Evolutionary conservation across 2,329 filamentous ascomycete species (phyloP).

Genomic region (Xylaria sp.): DNA sequence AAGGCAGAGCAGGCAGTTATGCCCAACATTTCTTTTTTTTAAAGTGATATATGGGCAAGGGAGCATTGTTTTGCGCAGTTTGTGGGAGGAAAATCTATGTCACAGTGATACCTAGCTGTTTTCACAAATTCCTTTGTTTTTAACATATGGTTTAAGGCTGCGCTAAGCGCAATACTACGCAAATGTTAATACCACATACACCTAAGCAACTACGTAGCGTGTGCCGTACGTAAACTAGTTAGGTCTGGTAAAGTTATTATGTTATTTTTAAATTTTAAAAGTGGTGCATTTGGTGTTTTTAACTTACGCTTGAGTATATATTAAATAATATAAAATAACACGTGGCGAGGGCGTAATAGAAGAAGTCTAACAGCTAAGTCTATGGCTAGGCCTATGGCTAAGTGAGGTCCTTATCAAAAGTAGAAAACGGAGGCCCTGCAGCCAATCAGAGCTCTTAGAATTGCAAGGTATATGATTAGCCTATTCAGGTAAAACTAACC

Average conservation of each 20-base stretch:
- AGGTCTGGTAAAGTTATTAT: neutral
- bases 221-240: neutral
- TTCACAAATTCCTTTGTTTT: conserved; percentile 18
- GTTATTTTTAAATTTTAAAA: no score
- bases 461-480: no score
- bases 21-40: neutral
- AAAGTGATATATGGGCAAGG: neutral
- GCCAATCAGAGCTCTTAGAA: no score
- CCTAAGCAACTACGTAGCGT: neutral
- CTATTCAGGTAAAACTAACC: no score
- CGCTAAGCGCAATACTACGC: neutral
- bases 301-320: no score
- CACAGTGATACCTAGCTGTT: conserved; percentile 24
- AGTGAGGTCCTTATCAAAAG: no score
- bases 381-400: no score
- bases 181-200: neutral
- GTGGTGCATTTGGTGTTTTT: no score
- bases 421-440: no score
- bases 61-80: neutral
- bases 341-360: no score
- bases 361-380: no score
- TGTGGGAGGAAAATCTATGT: conserved; percentile 3
- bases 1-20: neutral
- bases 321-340: no score
- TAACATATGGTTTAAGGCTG: neutral